Conservation (phyloP, 257 asterid species). For the Solanum pinnatisectum region DNA sequence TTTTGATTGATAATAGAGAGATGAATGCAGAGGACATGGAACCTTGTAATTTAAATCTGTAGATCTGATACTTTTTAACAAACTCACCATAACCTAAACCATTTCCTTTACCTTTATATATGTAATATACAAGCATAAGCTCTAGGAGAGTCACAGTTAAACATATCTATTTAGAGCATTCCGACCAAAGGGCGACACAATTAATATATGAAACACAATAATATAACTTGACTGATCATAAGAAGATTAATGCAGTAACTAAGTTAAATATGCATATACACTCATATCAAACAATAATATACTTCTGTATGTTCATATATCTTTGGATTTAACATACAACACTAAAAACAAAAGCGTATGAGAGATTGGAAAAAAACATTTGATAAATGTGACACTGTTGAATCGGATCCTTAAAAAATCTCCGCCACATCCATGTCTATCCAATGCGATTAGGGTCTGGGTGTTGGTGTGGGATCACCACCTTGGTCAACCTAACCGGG, state of each 20-base stretch:
- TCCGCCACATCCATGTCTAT: neutral
- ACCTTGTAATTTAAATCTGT: neutral
- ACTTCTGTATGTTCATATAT: neutral
- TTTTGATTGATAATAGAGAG: neutral
- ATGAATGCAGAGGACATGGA: neutral
- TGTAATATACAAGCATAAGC: neutral
- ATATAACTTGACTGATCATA: neutral
- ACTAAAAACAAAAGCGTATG: neutral
- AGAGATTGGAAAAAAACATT: neutral
- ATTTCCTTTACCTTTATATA: neutral
- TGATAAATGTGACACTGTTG: neutral
- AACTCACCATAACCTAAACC: neutral
- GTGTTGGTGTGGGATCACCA: neutral
- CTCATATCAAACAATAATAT: neutral
- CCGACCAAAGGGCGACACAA: neutral
- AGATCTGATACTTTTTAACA: neutral
- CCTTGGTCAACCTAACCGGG: neutral
- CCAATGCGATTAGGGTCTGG: neutral
- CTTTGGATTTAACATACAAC: neutral
- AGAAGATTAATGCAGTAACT: neutral
- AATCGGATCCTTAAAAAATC: neutral
- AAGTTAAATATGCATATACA: neutral
- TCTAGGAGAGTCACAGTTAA: neutral
- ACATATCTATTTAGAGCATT: neutral
- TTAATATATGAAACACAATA: neutral